phyloP scores from a whole-genome alignment of 192 early-diverging fungal species.

The Spizellomyces sp. region DNA sequence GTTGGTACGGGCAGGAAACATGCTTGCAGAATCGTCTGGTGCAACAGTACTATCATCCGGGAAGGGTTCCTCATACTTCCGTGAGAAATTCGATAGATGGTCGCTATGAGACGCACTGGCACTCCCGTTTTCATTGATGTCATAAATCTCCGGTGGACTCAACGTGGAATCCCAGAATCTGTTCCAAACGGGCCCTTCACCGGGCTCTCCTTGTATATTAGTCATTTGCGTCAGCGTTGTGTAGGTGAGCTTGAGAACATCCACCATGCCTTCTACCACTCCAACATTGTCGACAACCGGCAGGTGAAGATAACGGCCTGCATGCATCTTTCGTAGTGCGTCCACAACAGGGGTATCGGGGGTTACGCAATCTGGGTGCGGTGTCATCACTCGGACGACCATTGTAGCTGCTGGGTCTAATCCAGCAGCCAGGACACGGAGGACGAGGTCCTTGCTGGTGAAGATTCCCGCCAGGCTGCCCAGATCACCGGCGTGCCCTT shows the following conservation, averaged over 20 bases:
- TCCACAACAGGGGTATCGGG: slow-evolving; percentile 44
- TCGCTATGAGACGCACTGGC: not conserved
- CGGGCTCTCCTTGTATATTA: slow-evolving; percentile 25
- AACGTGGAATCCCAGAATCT: slow-evolving; percentile 49
- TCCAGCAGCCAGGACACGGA: slow-evolving; percentile 57
- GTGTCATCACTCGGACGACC: slow-evolving; percentile 68
- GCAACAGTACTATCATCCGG: slow-evolving; percentile 18
- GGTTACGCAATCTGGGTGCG: slow-evolving; percentile 53
- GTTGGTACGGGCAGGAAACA: slow-evolving; percentile 12
- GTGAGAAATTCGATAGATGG: not conserved
- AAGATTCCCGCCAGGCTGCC: slow-evolving; percentile 86
- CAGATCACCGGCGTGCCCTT: slow-evolving; percentile 43
- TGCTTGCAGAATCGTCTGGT: slow-evolving; percentile 28
- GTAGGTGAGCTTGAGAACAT: slow-evolving; percentile 54
- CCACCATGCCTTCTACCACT: slow-evolving; percentile 46
- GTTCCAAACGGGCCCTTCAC: slow-evolving; percentile 51
- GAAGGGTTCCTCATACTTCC: not conserved
- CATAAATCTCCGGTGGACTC: not conserved
- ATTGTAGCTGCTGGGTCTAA: slow-evolving; percentile 86
- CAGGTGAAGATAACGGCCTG: slow-evolving; percentile 49
- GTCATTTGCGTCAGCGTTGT: slow-evolving; percentile 42
- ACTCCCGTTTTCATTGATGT: not conserved
- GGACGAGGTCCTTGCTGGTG: slow-evolving; percentile 72
- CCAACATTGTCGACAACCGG: slow-evolving; percentile 47
- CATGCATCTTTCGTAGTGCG: slow-evolving; percentile 54